These are phyloP conservation scores for Pelargonium nanum DNA, from an alignment of 345 rosid genomes.

Conservation along the genomic window DNA sequence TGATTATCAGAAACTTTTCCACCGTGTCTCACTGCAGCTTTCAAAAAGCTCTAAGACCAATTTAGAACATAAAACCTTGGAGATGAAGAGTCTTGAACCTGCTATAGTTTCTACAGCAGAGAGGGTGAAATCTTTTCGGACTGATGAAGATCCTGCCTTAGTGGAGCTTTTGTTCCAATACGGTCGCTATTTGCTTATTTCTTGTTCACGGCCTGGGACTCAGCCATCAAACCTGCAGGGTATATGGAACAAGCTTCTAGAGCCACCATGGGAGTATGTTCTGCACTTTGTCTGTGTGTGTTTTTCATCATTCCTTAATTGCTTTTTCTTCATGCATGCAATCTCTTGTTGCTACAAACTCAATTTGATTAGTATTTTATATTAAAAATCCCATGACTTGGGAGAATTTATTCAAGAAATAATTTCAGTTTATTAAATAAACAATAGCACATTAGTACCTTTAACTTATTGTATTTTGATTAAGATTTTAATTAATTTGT, in stretches of 20 bases:
- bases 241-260: constrained; percentile 74
- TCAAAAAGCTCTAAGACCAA: constrained; percentile 35
- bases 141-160: constrained; percentile 73
- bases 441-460: no score
- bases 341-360: no score
- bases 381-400: no score
- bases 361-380: no score
- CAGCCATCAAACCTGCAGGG: constrained; percentile 91
- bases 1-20: constrained; percentile 73
- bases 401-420: no score
- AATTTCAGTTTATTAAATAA: no score
- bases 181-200: constrained; percentile 85
- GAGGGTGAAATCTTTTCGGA: constrained; percentile 63
- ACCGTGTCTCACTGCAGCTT: constrained; percentile 64
- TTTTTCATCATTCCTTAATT: no score
- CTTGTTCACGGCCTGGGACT: constrained; percentile 83
- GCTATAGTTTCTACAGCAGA: constrained; percentile 52
- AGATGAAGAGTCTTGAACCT: constrained; percentile 12
- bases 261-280: constrained; percentile 90
- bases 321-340: constrained; percentile 4
- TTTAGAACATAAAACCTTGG: constrained; percentile 9
- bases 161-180: constrained; percentile 79
- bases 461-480: no score
- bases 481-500: neutral
- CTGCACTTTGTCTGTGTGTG: neutral